Evolutionary conservation across 306 rosid species (phyloP), one percentile per base, ranked within the genome.

Genomic region (Cucurbita pepo): DNA sequence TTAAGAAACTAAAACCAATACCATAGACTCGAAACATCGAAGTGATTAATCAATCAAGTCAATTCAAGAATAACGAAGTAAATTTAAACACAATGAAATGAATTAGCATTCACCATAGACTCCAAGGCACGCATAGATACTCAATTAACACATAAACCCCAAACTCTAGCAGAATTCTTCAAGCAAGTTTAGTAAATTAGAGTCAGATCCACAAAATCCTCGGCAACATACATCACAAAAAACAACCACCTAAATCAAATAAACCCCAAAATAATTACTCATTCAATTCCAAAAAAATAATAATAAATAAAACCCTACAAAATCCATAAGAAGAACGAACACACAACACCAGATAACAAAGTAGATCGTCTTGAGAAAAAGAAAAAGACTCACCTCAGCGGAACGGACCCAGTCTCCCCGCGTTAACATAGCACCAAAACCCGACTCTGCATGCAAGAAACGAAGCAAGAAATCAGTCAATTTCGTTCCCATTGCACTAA

Each of bases 331-430:
- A 22, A 72, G 75, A 73, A 22, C 50, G 56, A 22, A 76, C 41
- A 11, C 15, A 50, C 54, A 67, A 37, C 60, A 34, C 57, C 78
- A 50, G 77, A 65, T n/a, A 78, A 16, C 56, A 44, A n/a, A 72
- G 59, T 61, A 77, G 74, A 85, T 83, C 84, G 79, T 7, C 72
- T 30, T 11, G 36, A 82, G 30, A 69, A 44, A 19, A 58, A 58
- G 79, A 84, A 58, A 81, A 40, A 12, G 11, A 4, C 69, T 75
- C 62, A 83, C 82, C 88, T 74, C 44, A 76, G 84, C 70, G 67
- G 52, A 74, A 45, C 19, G 74, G 77, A 14, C 75, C 78, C 53
- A 5, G 65, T 73, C 71, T 77, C 38, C 10, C 54, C 77, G 64
- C 56, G 6, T 8, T 25, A 38, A 15, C 25, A 16, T 16, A 38